phyloP scores from a whole-genome alignment of 23 red algal genomes.

The Gracilaria vermiculophylla region DNA sequence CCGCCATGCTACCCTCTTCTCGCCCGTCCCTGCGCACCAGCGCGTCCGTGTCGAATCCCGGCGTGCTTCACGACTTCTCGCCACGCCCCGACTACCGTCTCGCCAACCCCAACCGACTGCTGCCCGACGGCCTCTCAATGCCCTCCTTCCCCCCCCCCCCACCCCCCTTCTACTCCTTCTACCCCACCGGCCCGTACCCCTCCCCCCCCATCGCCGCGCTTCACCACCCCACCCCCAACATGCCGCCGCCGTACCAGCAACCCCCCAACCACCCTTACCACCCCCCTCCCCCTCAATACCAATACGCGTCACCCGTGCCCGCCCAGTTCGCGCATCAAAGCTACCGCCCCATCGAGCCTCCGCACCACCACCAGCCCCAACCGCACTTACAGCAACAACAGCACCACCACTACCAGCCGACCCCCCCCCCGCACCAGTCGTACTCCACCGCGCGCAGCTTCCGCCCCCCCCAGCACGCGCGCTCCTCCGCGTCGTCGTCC shows the following conservation, averaged over 20 bases:
- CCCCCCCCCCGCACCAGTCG: not conserved
- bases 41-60: slow-evolving; percentile 36
- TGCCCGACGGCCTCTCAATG: not conserved
- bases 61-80: slow-evolving; percentile 49
- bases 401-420: not conserved
- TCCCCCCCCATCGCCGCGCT: not conserved
- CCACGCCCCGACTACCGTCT: slow-evolving; percentile 10
- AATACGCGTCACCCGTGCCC: not conserved
- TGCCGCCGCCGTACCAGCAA: not conserved
- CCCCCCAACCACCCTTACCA: not conserved
- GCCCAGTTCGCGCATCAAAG: not conserved
- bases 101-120: not conserved
- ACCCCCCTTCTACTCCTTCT: not conserved
- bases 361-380: not conserved
- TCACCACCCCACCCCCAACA: not conserved
- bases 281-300: not conserved
- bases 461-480: not conserved
- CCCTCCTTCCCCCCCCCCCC: not conserved
- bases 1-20: too few species aligned
- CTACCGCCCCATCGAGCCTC: not conserved
- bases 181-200: not conserved
- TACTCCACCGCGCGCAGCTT: not conserved
- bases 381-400: slow-evolving; percentile 9
- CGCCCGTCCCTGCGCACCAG: not conserved
- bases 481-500: not conserved